Evolutionary conservation across 2,329 filamentous ascomycete species (phyloP).

Genomic region (Alternaria arbusti): DNA sequence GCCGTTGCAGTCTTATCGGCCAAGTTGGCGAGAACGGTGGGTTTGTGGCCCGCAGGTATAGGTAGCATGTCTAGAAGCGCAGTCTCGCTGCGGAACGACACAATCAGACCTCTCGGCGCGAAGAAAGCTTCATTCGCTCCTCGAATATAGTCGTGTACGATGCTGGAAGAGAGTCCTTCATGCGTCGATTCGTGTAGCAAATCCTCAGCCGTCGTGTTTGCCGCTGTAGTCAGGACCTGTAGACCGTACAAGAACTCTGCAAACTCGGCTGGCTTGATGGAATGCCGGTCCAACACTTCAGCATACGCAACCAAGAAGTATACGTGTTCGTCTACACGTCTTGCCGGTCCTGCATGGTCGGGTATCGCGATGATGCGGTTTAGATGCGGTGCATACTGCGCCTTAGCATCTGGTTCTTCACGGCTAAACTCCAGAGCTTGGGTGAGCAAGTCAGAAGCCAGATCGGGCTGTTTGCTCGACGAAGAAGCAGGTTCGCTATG

Average conservation of each 20-base stretch:
- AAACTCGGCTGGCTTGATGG: slow-evolving; percentile 38
- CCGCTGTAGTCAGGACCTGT: slow-evolving; percentile 33
- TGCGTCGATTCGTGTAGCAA: slow-evolving; percentile 4
- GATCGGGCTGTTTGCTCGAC: slow-evolving; percentile 3
- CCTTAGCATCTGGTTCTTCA: slow-evolving; percentile 32
- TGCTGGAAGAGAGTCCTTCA: background rate
- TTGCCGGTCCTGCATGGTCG: slow-evolving; percentile 11
- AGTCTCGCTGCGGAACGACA: slow-evolving; percentile 33
- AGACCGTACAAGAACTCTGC: slow-evolving; percentile 43
- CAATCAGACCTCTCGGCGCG: slow-evolving; percentile 35
- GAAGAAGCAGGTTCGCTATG: background rate
- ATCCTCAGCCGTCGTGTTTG: slow-evolving; percentile 10
- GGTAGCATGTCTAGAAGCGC: slow-evolving; percentile 26
- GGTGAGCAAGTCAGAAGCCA: slow-evolving; percentile 20
- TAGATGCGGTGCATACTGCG: slow-evolving; percentile 31
- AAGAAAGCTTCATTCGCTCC: slow-evolving; percentile 43
- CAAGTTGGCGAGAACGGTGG: slow-evolving; percentile 24
- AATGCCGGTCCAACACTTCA: slow-evolving; percentile 36
- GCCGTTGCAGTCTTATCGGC: slow-evolving; percentile 17
- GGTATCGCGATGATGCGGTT: slow-evolving; percentile 36
- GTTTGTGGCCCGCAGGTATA: slow-evolving; percentile 32
- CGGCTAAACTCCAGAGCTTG: slow-evolving; percentile 35
- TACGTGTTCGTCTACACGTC: slow-evolving; percentile 14
- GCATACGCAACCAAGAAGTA: slow-evolving; percentile 41
- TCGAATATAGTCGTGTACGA: slow-evolving; percentile 36